These are phyloP conservation scores for Wickerhamomyces bovis DNA, from an alignment of 805 yeast genomes.

Conservation along the genomic window DNA sequence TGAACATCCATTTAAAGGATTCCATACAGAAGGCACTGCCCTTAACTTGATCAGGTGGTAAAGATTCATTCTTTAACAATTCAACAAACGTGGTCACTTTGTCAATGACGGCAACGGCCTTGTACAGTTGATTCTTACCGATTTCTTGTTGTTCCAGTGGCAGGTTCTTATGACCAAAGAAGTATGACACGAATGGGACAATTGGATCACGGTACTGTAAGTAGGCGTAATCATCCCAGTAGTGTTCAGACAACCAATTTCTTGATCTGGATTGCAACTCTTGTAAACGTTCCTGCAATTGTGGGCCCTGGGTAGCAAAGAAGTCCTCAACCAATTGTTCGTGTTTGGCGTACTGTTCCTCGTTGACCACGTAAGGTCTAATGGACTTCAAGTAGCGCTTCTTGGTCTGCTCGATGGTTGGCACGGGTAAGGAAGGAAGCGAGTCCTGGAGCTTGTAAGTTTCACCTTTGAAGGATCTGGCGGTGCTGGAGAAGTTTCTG, in stretches of 20 bases:
- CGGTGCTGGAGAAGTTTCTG: constrained; percentile 17
- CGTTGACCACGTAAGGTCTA: constrained; percentile 54
- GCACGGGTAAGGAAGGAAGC: constrained; percentile 85
- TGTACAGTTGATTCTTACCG: constrained; percentile 58
- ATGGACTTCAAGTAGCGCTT: constrained; percentile 64
- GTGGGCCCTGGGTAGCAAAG: constrained; percentile 58
- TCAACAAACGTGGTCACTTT: constrained; percentile 65
- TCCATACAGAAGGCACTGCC: constrained; percentile 92
- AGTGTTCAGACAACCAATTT: constrained; percentile 78
- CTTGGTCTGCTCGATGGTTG: constrained; percentile 67
- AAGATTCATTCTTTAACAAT: constrained; percentile 59
- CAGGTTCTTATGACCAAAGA: constrained; percentile 72
- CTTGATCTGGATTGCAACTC: constrained; percentile 40
- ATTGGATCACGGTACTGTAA: constrained; percentile 88
- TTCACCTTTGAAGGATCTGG: constrained; percentile 44
- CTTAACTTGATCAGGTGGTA: constrained; percentile 75
- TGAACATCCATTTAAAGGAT: constrained; percentile 85
- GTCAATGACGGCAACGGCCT: constrained; percentile 70
- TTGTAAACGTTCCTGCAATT: constrained; percentile 59
- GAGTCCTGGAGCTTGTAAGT: constrained; percentile 66
- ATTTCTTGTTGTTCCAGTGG: constrained; percentile 34
- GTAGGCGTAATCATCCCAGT: constrained; percentile 95
- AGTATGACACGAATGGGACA: constrained; percentile 91
- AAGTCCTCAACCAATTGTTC: constrained; percentile 60
- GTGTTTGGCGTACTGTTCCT: constrained; percentile 48